phyloP scores from a whole-genome alignment of 2,329 filamentous ascomycete species.

The Emergomyces orientalis region DNA sequence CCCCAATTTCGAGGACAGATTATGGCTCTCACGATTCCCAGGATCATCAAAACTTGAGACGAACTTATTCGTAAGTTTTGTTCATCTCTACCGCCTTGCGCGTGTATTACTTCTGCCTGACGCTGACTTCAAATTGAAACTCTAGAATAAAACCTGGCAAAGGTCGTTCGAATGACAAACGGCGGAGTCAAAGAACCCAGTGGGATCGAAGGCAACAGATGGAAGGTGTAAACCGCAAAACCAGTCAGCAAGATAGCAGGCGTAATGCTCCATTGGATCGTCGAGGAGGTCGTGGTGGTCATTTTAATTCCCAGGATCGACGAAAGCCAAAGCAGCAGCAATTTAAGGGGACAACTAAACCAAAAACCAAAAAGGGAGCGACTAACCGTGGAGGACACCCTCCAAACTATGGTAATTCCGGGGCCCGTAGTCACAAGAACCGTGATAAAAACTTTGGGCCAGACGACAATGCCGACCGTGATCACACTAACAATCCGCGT shows the following conservation, averaged over 20 bases:
- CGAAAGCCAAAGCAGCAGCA: neutral
- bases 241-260: neutral
- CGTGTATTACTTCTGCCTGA: neutral
- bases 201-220: neutral
- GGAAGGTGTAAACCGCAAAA: neutral
- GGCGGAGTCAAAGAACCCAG: slow-evolving; percentile 2
- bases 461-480: neutral
- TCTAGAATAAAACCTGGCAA: neutral
- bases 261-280: slow-evolving; percentile 2
- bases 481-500: neutral
- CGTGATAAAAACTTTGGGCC: neutral
- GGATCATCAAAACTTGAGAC: neutral
- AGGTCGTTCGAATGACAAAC: neutral
- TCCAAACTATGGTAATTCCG: neutral
- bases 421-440: neutral
- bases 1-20: neutral
- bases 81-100: neutral
- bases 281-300: slow-evolving; percentile 5
- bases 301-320: slow-evolving; percentile 4
- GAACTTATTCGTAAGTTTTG: neutral
- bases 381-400: neutral
- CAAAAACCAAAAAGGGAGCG: neutral
- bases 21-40: neutral
- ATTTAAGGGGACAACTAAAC: slow-evolving; percentile 3
- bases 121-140: neutral